phyloP scores from a whole-genome alignment of 2,329 filamentous ascomycete genomes.

The Cytospora piceicola region DNA sequence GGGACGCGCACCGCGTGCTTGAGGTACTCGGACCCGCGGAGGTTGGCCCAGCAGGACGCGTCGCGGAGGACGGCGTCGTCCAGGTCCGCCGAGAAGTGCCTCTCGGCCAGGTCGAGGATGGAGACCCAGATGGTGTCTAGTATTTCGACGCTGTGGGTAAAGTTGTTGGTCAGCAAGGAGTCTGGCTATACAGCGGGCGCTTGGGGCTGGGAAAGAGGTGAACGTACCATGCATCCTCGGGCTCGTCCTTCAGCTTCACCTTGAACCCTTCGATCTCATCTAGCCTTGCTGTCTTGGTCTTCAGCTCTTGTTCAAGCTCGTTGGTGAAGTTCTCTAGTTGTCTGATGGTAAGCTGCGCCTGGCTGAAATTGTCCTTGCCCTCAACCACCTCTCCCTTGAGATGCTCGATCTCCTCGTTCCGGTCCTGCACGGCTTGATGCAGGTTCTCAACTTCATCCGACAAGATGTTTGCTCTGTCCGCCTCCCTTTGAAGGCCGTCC shows the following conservation, averaged over 20 bases:
- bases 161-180: not conserved
- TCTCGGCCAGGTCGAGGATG: constrained; percentile 40
- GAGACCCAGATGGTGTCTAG: constrained; percentile 43
- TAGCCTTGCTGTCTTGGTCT: constrained; percentile 34
- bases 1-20: constrained; percentile 41
- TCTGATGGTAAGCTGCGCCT: constrained; percentile 24
- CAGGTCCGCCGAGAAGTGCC: constrained; percentile 41
- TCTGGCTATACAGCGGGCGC: not conserved
- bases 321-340: constrained; percentile 34
- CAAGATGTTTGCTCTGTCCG: constrained; percentile 33
- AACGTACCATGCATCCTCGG: constrained; percentile 41
- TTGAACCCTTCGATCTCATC: constrained; percentile 39
- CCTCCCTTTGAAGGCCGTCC: constrained; percentile 34
- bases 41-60: constrained; percentile 41
- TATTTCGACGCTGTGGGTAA: constrained; percentile 36
- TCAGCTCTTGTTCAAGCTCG: constrained; percentile 34
- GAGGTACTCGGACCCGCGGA: constrained; percentile 38
- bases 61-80: constrained; percentile 38
- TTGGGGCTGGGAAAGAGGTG: not conserved
- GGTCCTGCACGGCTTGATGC: constrained; percentile 30
- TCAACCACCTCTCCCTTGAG: constrained; percentile 13
- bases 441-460: constrained; percentile 33
- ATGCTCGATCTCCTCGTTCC: constrained; percentile 33
- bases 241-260: constrained; percentile 36
- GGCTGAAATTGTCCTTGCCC: constrained; percentile 28